Base-by-base conservation (phyloP, 306 rosid species). In the Spatholobus suberectus region DNA sequence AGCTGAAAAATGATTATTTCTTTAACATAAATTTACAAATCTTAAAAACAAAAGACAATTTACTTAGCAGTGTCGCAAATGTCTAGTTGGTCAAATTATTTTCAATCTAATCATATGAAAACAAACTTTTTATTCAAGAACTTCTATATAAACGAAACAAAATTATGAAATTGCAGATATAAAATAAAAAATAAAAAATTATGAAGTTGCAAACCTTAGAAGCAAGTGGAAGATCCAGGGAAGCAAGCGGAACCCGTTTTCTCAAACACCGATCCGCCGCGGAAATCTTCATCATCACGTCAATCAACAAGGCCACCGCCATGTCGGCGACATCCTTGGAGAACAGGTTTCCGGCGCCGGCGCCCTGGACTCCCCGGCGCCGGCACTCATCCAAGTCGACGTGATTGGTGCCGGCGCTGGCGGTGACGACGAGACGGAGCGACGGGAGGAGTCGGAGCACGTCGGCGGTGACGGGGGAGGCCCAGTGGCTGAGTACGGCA, bases 251-350 rank as follows among this genome's bases (percentile, higher is more conserved):
- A 72, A 70, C 3, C 11, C 83, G 76, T 4, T 40, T 52, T 63
- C 86, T 82, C 6, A 88, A 69, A 52, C 29, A 83, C 8, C 88
- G 86, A 61, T 90, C 83, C 0, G 77, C 82, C 0, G 77, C 83
- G 0, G 91, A 81, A 4, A 92, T 57, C 57, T 80, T 88, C 40
- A 89, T 77, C 0, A 79, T 47, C 3, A 89, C 93, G 4, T 90
- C 91, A 15, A 90, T 74, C 35, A 89, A 40, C 83, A 92, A 75
- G 5, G 85, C 94, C 2, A 90, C 84, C 0, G 91, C 92, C 75
- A 80, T 11, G 47, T 90, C 92, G 0, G 93, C 93, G 1, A 84
- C 94, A 34, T 90, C 92, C 23, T 80, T 87, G 0, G 92, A 83
- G 34, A 46, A 89, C 3, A 78, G 1, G 63, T 54, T 77, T 5